Evolutionary conservation across 805 yeast genomes (phyloP).

Genomic region (Wickerhamiella kurtzmanii): DNA sequence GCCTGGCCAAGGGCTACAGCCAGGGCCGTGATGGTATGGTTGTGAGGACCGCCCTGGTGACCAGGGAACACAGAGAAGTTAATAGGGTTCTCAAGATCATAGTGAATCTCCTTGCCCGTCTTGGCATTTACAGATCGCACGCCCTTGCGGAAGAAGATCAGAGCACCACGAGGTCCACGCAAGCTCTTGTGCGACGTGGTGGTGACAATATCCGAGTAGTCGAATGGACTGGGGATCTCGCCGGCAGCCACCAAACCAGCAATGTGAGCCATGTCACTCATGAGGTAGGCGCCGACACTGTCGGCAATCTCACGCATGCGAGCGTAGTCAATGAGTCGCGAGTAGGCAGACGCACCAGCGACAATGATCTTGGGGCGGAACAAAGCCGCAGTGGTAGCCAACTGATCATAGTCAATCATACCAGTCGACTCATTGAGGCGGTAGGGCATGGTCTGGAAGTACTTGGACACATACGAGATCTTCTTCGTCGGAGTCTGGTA

Average conservation of each 20-base stretch:
- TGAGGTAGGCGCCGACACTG: slow-evolving; percentile 80
- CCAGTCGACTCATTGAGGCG: slow-evolving; percentile 79
- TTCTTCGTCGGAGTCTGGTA: slow-evolving; percentile 83
- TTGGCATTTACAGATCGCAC: slow-evolving; percentile 53
- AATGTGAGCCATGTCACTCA: slow-evolving; percentile 96
- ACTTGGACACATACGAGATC: slow-evolving; percentile 82
- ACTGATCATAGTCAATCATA: slow-evolving; percentile 76
- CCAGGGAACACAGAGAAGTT: slow-evolving; percentile 98
- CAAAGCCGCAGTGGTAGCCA: slow-evolving; percentile 66
- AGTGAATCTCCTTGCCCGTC: slow-evolving; percentile 74
- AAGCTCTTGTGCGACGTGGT: slow-evolving; percentile 96
- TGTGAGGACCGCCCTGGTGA: slow-evolving; percentile 99
- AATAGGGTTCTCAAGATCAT: slow-evolving; percentile 81
- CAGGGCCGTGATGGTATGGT: slow-evolving; percentile 91
- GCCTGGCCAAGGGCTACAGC: slow-evolving; percentile 94
- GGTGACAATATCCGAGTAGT: slow-evolving; percentile 88
- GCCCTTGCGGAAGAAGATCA: slow-evolving; percentile 95
- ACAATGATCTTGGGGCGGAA: slow-evolving; percentile 91
- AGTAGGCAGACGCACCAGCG: slow-evolving; percentile 96
- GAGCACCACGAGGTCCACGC: slow-evolving; percentile 98
- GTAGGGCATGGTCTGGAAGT: slow-evolving; percentile 97
- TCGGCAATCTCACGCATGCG: slow-evolving; percentile 86
- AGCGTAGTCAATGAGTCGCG: slow-evolving; percentile 78
- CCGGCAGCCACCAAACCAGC: slow-evolving; percentile 94
- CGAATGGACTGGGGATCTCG: slow-evolving; percentile 85